Base-by-base conservation (phyloP, 805 yeast genomes). In the Teunomyces panamensis region DNA sequence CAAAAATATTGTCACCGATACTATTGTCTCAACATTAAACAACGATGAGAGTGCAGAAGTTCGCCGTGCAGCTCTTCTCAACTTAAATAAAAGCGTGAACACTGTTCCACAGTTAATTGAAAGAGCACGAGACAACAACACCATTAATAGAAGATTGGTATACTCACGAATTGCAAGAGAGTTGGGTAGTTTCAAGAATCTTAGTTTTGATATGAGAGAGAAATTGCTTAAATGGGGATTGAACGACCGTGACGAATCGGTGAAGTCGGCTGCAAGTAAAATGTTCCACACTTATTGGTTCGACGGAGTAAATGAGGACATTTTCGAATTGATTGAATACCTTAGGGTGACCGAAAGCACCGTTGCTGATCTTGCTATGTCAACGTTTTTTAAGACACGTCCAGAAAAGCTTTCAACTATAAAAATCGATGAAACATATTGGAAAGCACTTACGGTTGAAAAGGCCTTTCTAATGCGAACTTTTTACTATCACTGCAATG, bases 11-110 rank as follows among this genome's bases (percentile, higher is more conserved):
- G 46, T 53, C 29, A 44, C 42, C 30, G 46, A 44, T 10, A 46
- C 44, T 9, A 34, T 53, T 7, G 36, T 48, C 10, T 16, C 46
- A n/a, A 75, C 84, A 0, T 71, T 89, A 56, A 85, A 82, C 57
- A 80, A 85, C 58, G 99, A 92, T 65, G 79, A 88, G 2, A 85
- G 85, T 56, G 83, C 96, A 0, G 98, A 94, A 52, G 96, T 91
- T 1, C 77, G 98, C 54, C 75, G 96, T 50, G 90, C 95, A 0
- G 92, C 92, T 0, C 67, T 90, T 57, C 68, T 85, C 39, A 87
- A 89, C 60, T 63, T 92, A 29, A 81, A 77, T 20, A 84, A 83
- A 55, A 77, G 77, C 36, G 56, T 65, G 3, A 54, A 57, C 1
- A 84, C 90, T 0, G 68, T 80, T 14, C 81, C 85, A 1, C 75